Percentiles rank a stretch among this genome's conserved stretches.
Conservation (phyloP, 176 grass and related monocot species). For the Poa annua region DNA sequence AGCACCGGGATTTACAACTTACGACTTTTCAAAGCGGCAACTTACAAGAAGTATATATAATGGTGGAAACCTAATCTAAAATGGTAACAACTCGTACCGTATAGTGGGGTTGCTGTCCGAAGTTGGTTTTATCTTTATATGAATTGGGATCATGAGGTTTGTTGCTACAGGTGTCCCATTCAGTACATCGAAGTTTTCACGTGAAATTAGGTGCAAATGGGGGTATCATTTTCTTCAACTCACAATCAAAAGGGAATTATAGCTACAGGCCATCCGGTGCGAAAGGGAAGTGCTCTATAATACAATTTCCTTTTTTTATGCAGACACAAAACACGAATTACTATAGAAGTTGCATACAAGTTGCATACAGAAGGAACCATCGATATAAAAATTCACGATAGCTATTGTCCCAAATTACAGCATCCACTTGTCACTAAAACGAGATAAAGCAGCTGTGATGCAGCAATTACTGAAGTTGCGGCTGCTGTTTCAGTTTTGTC, state of each 20-base stretch:
- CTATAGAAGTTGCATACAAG: background rate
- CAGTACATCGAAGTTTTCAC: background rate
- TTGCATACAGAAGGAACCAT: background rate
- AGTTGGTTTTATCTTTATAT: too few species aligned
- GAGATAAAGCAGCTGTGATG: background rate
- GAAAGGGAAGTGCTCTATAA: background rate
- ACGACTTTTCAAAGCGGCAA: too few species aligned
- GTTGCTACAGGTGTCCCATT: background rate
- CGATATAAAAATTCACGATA: background rate
- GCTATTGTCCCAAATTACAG: background rate
- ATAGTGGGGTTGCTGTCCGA: too few species aligned
- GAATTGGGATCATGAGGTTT: too few species aligned
- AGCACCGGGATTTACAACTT: too few species aligned
- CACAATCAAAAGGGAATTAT: background rate
- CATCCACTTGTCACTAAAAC: background rate
- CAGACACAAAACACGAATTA: too few species aligned
- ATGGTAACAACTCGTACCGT: too few species aligned
- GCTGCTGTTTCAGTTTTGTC: background rate
- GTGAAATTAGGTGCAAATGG: background rate
- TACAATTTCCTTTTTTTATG: background rate
- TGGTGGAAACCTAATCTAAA: too few species aligned
- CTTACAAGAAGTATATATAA: too few species aligned
- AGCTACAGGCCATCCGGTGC: background rate
- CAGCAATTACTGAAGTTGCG: background rate
- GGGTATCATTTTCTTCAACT: background rate